Percentiles rank a stretch among this genome's conserved stretches.
Evolutionary conservation across 805 yeast species (phyloP).

Genomic region (Trichomonascus vanleenenianus): DNA sequence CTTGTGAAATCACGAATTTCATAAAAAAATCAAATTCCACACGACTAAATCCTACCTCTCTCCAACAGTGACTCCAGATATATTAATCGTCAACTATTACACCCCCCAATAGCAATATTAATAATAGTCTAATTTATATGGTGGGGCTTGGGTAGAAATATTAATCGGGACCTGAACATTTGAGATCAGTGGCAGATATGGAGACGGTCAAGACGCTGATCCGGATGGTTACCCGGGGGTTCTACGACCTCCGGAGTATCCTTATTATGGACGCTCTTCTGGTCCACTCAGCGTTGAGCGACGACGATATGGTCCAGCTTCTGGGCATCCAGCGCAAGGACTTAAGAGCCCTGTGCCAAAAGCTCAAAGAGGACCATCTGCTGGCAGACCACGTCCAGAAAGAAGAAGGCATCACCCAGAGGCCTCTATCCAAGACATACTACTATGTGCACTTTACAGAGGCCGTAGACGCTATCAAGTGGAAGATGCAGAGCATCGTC

Average conservation of each 20-base stretch:
- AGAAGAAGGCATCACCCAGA: constrained; percentile 51
- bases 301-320: constrained; percentile 78
- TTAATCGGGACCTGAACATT: neutral
- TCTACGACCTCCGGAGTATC: constrained; percentile 77
- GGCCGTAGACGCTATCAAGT: constrained; percentile 90
- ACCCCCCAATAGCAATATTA: too few species aligned
- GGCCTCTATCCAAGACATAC: constrained; percentile 69
- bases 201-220: constrained; percentile 45
- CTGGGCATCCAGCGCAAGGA: constrained; percentile 83
- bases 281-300: constrained; percentile 82
- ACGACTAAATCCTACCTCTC: too few species aligned
- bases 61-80: too few species aligned
- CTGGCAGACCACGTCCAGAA: constrained; percentile 48
- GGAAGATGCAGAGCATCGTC: constrained; percentile 90
- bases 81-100: too few species aligned
- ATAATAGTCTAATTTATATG: too few species aligned
- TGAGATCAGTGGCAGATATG: constrained; percentile 17
- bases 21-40: too few species aligned
- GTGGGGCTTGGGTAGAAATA: too few species aligned
- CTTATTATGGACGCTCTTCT: constrained; percentile 80
- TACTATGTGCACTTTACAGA: constrained; percentile 85
- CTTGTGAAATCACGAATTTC: too few species aligned
- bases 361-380: constrained; percentile 76
- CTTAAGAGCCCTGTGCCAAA: constrained; percentile 71
- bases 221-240: constrained; percentile 77